Evolutionary conservation across 176 grass and related monocot genomes (phyloP), one percentile per base, ranked within the genome.

Genomic region (Raddia distichophylla): DNA sequence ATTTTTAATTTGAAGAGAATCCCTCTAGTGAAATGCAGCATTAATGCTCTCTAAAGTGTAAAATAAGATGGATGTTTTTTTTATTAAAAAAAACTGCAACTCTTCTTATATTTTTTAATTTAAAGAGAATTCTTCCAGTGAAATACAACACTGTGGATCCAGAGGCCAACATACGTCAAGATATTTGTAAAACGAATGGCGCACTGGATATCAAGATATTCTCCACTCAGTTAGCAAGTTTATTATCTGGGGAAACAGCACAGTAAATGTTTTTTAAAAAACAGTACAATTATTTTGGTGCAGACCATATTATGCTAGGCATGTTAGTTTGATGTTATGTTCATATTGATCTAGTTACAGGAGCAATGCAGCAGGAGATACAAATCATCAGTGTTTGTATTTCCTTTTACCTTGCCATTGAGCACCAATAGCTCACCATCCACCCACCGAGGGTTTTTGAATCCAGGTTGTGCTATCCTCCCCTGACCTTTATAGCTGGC

Each of bases 381-480:
- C n/a, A 64, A 78, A 57, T 35, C 17, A 80, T 33, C 8, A 73
- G 20, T 69, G 45, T 17, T 37, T 47, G 11, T 75, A 65, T 55
- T 60, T 88, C 42, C 73, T 64, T 86, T 87, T 87, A 98, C 95
- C 93, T 95, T 98, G 81, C 95, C 95, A 86, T 86, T 95, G n/a
- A 98, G 91, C 75, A 91, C 87, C 33, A 98, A 81, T 11, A 98
- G 88, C 80, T 98, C 96, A 2, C 90, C 96, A 71, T 93, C 88
- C 84, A 98, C 90, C 96, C 96, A 98, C 66, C 90, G 88, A 2
- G 95, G 96, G 67, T 93, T 95, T 86, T 93, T 91, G 88, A 91
- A 98, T 82, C 96, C 96, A 76, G 88, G 80, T 67, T 98, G 70
- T n/a, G 90, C 90, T 84, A 94, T 98, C 88, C 96, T 95, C 69